Evolutionary conservation across 2,329 filamentous ascomycete genomes (phyloP), one percentile per base, ranked within the genome.

Genomic region (Coniella lustricola): DNA sequence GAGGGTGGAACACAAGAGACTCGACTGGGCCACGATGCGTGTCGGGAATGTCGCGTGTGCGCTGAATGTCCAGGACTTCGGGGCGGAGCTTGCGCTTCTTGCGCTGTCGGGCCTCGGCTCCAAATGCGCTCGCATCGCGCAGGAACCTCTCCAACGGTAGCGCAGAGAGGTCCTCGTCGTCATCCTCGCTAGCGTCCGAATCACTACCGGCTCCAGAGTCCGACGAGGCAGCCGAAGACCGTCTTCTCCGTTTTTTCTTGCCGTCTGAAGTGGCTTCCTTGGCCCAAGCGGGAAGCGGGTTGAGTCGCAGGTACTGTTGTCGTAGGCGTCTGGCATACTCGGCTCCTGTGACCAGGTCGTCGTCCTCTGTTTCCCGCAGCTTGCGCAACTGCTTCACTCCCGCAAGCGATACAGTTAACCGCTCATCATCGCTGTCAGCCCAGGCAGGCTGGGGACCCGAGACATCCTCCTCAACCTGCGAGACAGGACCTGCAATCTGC

Each of bases 391-490:
- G 79, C 41, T 82, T 79, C 38, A 84, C 82, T 21, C 81, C 78
- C 3, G 88, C 85, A 34, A 98, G 75, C 13, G 91, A 97, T 42
- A 98, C 77, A 7, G 82, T 79, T 54, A 96, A 71, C 46, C 87
- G 79, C 62, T 97, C 93, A 62, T 98, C 93, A 59, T 98, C 93
- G 65, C 90, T 97, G 64, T 98, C 93, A 57, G 90, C 82, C 93
- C 93, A 98, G 1, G 82, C 87, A 3, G 84, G 75, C 17, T 72
- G 71, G 36, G 76, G 70, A 7, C 56, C 55, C 7, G 56, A 29
- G 25, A 29, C 46, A 33, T 53, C 53, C 9, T 46, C 44, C 0
- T 46, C 55, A 49, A 12, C 47, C 7, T 49, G 42, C 17, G 58
- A 55, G 5, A 50, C 57, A 32, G 66, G 62, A 5, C 61, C 48